Evolutionary conservation across 306 rosid genomes (phyloP).

Genomic region (Astragalus glycyphyllos): DNA sequence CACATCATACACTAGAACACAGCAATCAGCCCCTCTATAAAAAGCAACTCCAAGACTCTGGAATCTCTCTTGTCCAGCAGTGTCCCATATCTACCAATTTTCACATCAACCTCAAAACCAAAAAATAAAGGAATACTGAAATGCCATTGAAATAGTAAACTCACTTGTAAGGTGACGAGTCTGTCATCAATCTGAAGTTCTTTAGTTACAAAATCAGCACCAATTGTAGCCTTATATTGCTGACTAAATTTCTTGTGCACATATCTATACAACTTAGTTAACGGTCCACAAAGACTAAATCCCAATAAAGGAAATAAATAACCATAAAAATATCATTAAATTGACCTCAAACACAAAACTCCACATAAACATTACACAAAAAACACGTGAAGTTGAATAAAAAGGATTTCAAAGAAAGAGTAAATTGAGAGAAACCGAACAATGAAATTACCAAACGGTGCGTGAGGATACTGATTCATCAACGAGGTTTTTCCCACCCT

Average conservation of each 20-base stretch:
- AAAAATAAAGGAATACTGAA: constrained; percentile 29
- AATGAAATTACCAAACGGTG: constrained; percentile 18
- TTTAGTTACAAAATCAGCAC: constrained; percentile 98
- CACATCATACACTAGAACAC: constrained; percentile 90
- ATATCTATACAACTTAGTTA: constrained; percentile 64
- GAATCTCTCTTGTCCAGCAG: constrained; percentile 97
- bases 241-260: constrained; percentile 96
- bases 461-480: constrained; percentile 95
- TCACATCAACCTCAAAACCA: constrained; percentile 5
- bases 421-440: constrained; percentile 1
- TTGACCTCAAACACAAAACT: constrained; percentile 28
- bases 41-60: constrained; percentile 97
- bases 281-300: constrained; percentile 51
- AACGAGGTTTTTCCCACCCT: constrained; percentile 97
- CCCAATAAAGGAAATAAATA: constrained; percentile 25
- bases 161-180: constrained; percentile 93
- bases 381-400: neutral
- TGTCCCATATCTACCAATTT: constrained; percentile 86
- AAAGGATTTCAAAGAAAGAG: neutral
- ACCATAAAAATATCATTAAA: constrained; percentile 15
- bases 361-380: constrained; percentile 8
- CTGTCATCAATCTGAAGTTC: constrained; percentile 95
- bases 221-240: constrained; percentile 97
- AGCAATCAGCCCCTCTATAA: constrained; percentile 95
- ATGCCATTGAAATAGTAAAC: constrained; percentile 57